Conservation (phyloP, 768 basidiomycete species). For the Lactifluus volemus region DNA sequence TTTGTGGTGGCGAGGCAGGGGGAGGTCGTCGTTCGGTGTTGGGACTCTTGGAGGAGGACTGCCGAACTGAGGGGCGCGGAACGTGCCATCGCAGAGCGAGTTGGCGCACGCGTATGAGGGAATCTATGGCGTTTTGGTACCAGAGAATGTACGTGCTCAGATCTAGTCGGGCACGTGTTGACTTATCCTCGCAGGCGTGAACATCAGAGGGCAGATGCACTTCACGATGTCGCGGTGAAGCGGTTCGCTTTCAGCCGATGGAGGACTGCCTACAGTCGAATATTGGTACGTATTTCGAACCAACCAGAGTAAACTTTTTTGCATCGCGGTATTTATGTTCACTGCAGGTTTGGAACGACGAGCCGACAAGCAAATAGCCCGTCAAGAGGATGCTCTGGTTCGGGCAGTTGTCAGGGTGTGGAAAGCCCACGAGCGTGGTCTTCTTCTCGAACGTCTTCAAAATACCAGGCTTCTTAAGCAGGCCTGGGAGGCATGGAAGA, state of each 20-base stretch:
- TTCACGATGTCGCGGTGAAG: constrained; percentile 35
- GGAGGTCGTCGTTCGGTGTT: constrained; percentile 33
- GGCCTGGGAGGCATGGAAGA: constrained; percentile 44
- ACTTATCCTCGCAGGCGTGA: constrained; percentile 32
- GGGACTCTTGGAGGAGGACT: constrained; percentile 50
- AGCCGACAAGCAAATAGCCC: constrained; percentile 45
- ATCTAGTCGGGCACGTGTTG: neutral
- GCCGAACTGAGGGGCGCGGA: constrained; percentile 39
- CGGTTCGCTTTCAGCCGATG: constrained; percentile 44
- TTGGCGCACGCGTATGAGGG: constrained; percentile 41
- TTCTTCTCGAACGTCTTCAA: constrained; percentile 45
- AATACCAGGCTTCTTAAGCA: constrained; percentile 36
- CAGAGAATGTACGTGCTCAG: constrained; percentile 38
- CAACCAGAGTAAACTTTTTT: neutral
- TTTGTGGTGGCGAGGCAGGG: constrained; percentile 28
- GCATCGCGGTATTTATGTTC: constrained; percentile 2
- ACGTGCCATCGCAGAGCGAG: constrained; percentile 34
- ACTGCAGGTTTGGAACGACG: constrained; percentile 45
- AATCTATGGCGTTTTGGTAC: constrained; percentile 49
- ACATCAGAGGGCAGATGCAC: constrained; percentile 35
- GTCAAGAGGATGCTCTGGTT: constrained; percentile 50
- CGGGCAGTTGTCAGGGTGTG: constrained; percentile 54
- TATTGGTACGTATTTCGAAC: constrained; percentile 35
- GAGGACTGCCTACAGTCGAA: constrained; percentile 42
- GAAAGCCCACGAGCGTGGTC: constrained; percentile 59